These are phyloP conservation scores for Aspergillus tubingensis DNA, from an alignment of 2,329 filamentous ascomycete genomes.

Conservation along the genomic window DNA sequence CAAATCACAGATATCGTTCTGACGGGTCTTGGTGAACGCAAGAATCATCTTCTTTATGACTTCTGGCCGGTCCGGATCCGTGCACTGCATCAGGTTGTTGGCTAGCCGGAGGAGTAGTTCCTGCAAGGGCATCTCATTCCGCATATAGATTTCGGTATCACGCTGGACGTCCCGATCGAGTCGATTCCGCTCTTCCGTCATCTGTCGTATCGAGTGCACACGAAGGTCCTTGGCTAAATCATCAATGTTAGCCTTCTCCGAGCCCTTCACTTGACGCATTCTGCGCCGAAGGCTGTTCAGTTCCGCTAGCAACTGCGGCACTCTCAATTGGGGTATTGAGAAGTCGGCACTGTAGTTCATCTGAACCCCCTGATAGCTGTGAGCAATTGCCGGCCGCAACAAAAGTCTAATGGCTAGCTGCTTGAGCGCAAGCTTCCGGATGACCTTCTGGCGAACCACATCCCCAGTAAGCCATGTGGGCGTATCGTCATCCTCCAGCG, in stretches of 20 bases:
- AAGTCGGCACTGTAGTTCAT: constrained; percentile 35
- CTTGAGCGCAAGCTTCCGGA: constrained; percentile 41
- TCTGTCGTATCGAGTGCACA: constrained; percentile 19
- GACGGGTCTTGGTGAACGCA: constrained; percentile 40
- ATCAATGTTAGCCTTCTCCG: constrained; percentile 27
- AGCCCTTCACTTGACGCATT: constrained; percentile 33
- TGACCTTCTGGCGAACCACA: constrained; percentile 37
- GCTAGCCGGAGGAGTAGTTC: constrained; percentile 40
- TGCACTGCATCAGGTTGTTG: constrained; percentile 36
- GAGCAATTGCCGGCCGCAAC: constrained; percentile 42
- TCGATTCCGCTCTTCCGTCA: constrained; percentile 19
- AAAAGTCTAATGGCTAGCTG: constrained; percentile 44
- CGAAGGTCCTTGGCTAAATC: constrained; percentile 36
- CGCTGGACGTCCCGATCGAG: constrained; percentile 33
- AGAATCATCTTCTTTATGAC: constrained; percentile 38
- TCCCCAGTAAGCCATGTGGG: constrained; percentile 34
- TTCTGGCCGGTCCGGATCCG: constrained; percentile 39
- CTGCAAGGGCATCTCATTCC: constrained; percentile 34
- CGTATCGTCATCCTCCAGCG: constrained; percentile 23
- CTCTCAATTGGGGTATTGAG: constrained; percentile 31
- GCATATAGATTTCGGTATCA: constrained; percentile 33
- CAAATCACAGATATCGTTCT: constrained; percentile 44
- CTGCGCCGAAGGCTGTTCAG: constrained; percentile 35
- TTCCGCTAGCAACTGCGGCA: constrained; percentile 36
- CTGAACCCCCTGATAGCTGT: constrained; percentile 38